A percentile compares a stretch with the other conserved stretches of the same genome.
Evolutionary conservation across 352 stramenopile species (phyloP).

Genomic region (Phytophthora litchii): DNA sequence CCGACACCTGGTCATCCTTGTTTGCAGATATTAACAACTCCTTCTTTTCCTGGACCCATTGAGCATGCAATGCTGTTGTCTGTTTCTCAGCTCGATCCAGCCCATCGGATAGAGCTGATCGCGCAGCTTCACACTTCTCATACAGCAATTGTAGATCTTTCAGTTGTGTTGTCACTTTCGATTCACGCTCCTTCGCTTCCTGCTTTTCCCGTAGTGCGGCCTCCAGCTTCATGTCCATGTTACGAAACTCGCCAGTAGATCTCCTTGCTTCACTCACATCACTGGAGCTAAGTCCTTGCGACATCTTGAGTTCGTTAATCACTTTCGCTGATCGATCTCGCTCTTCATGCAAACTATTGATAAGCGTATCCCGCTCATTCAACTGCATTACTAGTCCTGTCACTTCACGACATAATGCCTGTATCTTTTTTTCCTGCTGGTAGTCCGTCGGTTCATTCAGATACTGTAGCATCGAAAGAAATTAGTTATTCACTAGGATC

Average conservation of each 20-base stretch:
- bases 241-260: constrained; percentile 27
- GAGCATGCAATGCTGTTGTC: constrained; percentile 50
- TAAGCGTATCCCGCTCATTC: constrained; percentile 57
- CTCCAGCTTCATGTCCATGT: constrained; percentile 45
- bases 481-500: constrained; percentile 7
- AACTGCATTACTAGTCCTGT: constrained; percentile 60
- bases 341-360: constrained; percentile 62
- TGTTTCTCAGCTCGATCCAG: constrained; percentile 62
- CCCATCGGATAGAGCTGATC: constrained; percentile 44
- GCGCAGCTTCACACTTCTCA: constrained; percentile 46
- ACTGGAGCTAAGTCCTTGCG: constrained; percentile 25
- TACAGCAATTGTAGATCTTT: constrained; percentile 54
- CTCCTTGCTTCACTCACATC: constrained; percentile 34
- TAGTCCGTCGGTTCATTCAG: constrained; percentile 37
- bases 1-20: constrained; percentile 43
- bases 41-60: constrained; percentile 72
- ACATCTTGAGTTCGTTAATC: constrained; percentile 55
- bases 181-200: constrained; percentile 29
- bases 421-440: constrained; percentile 55
- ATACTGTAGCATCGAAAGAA: constrained; percentile 17
- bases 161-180: constrained; percentile 27
- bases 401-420: constrained; percentile 67
- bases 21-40: constrained; percentile 39
- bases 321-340: constrained; percentile 45
- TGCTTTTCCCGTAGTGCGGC: constrained; percentile 36